A percentile compares a stretch with the other conserved stretches of the same genome.
Conservation (phyloP, 2,329 filamentous ascomycete genomes). For the Nothophoma quercina region DNA sequence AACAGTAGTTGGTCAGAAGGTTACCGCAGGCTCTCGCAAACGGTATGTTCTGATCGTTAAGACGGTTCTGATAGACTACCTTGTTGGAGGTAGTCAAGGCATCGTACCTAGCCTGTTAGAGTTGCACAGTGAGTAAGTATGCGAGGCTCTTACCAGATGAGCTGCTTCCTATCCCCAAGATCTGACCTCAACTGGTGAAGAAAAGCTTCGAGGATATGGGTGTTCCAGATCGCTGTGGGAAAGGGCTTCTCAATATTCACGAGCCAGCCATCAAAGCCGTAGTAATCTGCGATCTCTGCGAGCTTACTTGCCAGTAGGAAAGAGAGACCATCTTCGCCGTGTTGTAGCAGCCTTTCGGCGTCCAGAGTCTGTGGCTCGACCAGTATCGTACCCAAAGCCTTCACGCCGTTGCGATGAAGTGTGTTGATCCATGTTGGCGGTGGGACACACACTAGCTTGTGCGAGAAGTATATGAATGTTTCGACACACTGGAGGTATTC, state of each 20-base stretch:
- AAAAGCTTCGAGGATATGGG: conserved; percentile 45
- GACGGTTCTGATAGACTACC: conserved; percentile 55
- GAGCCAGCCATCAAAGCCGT: conserved; percentile 58
- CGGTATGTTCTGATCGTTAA: conserved; percentile 49
- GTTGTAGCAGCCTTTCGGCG: conserved; percentile 40
- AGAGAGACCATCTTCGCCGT: conserved; percentile 16
- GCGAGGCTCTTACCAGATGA: conserved; percentile 51
- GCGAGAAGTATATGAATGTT: conserved; percentile 58
- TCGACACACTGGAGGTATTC: conserved; percentile 55
- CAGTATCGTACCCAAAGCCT: conserved; percentile 53
- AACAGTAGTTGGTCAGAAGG: conserved; percentile 57
- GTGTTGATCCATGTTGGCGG: conserved; percentile 57
- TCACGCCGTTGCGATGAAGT: conserved; percentile 57
- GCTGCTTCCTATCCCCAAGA: conserved; percentile 36
- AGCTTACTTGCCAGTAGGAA: conserved; percentile 51
- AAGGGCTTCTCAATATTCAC: conserved; percentile 57
- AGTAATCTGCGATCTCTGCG: conserved; percentile 49
- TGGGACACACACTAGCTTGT: conserved; percentile 55
- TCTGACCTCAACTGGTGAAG: conserved; percentile 47
- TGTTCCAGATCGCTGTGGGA: conserved; percentile 41
- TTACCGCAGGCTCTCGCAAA: conserved; percentile 50
- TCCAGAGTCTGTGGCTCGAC: conserved; percentile 52
- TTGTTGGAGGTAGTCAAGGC: conserved; percentile 54
- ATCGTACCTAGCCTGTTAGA: conserved; percentile 51
- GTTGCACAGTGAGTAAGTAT: not conserved